phyloP scores from a whole-genome alignment of 1,284 basidiomycete genomes.

The Neonothopanus nambi region DNA sequence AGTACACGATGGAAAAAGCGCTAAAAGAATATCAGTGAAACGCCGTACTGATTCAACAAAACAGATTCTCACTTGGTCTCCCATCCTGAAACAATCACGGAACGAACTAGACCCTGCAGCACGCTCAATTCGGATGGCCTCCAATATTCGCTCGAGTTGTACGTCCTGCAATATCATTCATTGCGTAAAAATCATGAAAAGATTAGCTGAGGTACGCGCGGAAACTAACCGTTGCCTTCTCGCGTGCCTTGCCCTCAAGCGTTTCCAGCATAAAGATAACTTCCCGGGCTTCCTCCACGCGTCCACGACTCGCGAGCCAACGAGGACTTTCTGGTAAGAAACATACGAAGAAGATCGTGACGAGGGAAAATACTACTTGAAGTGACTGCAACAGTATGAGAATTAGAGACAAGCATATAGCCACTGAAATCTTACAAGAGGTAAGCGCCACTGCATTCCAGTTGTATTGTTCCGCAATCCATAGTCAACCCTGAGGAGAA shows the following conservation, averaged over 20 bases:
- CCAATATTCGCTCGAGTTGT: slow-evolving; percentile 28
- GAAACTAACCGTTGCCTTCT: slow-evolving; percentile 10
- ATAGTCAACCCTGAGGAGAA: slow-evolving; percentile 7
- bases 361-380: slow-evolving; percentile 19
- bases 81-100: slow-evolving; percentile 66
- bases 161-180: slow-evolving; percentile 50
- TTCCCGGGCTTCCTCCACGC: slow-evolving; percentile 58
- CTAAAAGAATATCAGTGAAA: not conserved
- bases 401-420: not conserved
- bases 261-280: slow-evolving; percentile 53
- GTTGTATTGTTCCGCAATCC: slow-evolving; percentile 11
- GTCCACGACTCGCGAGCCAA: slow-evolving; percentile 66
- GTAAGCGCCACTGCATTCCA: slow-evolving; percentile 10
- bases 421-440: not conserved
- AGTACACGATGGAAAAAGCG: not conserved
- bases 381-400: slow-evolving; percentile 30
- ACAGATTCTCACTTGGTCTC: no score
- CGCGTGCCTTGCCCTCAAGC: not conserved
- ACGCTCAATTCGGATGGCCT: slow-evolving; percentile 47
- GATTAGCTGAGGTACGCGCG: slow-evolving; percentile 50
- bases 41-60: no score
- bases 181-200: slow-evolving; percentile 49
- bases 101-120: slow-evolving; percentile 58
- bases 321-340: slow-evolving; percentile 67
- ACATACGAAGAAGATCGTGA: slow-evolving; percentile 19